Percentiles rank a stretch among this genome's conserved stretches.
Conservation (phyloP, 2,329 filamentous ascomycete species). For the Hymenoscyphus infarciens region DNA sequence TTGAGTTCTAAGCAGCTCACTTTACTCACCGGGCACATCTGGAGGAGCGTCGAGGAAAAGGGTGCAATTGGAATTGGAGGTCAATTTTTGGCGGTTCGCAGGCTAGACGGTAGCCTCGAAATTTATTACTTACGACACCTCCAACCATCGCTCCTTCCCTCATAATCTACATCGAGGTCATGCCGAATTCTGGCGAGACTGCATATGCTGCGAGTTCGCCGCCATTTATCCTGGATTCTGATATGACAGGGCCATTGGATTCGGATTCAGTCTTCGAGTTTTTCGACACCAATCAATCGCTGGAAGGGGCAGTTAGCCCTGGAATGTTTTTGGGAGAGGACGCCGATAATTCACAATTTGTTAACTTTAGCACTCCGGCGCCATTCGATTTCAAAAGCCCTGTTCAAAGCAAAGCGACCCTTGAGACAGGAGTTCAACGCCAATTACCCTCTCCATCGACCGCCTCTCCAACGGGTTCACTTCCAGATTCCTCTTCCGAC, state of each 20-base stretch:
- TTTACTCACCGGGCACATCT: background rate
- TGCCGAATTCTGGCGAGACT: slow-evolving; percentile 30
- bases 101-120: background rate
- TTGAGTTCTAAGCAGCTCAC: background rate
- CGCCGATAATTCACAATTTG: slow-evolving; percentile 26
- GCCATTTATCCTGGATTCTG: slow-evolving; percentile 36
- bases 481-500: slow-evolving; percentile 50
- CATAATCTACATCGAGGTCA: slow-evolving; percentile 16
- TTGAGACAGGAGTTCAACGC: slow-evolving; percentile 25
- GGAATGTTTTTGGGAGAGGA: slow-evolving; percentile 34
- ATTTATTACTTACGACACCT: background rate
- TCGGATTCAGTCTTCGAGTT: slow-evolving; percentile 39
- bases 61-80: background rate
- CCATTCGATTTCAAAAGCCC: slow-evolving; percentile 28
- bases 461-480: slow-evolving; percentile 38
- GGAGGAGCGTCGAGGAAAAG: background rate
- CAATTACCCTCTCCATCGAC: slow-evolving; percentile 30
- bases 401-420: slow-evolving; percentile 20
- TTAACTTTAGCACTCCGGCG: slow-evolving; percentile 30
- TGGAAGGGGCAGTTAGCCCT: slow-evolving; percentile 32
- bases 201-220: slow-evolving; percentile 33
- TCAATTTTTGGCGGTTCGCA: background rate
- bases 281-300: slow-evolving; percentile 34
- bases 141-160: background rate
- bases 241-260: slow-evolving; percentile 35